Evolutionary conservation across 805 yeast genomes (phyloP), one percentile per base, ranked within the genome.

Genomic region (Ogataea philodendri): DNA sequence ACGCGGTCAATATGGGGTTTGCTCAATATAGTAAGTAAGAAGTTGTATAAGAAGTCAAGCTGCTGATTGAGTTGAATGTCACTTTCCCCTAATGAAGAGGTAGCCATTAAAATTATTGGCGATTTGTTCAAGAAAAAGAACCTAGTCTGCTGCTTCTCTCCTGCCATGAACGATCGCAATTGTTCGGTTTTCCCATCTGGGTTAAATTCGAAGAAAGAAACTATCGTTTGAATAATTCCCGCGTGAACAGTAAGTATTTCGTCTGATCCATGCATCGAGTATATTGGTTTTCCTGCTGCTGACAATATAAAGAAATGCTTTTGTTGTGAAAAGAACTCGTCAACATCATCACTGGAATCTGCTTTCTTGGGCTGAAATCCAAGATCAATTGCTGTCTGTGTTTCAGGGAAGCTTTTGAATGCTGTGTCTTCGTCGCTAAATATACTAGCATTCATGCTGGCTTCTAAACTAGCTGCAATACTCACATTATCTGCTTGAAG

Each of bases 231-330:
- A 3, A 88, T 72, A 2, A 88, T 66, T 1, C 95, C 96, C 65
- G 82, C 76, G 49, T 82, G 81, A 0, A 86, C 81, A 27, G 84
- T 62, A 2, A 82, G 66, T 10, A 77, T 59, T 22, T 77, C 80
- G 35, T 84, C 89, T 2, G 76, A 64, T 2, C 93, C 94, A 54
- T 79, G 76, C 69, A 81, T 66, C 2, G 94, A 76, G 58, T 82
- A 88, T 5, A 88, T 81, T 2, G 95, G 95, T 55, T 88, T 88
- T 0, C 96, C 96, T 1, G 96, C 95, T 2, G 79, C 65, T 0
- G 95, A 84, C 7, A 88, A 64, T 3, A 88, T 74, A 48, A 85
- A 82, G 52, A 82, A 84, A 41, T 87, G 94, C 55, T 86, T 87
- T 28, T 60, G 60, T 17, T 58, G 55, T 3, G 45, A 28, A 23